Evolutionary conservation across 352 stramenopile genomes (phyloP).

Genomic region (Phytophthora citrophthora): DNA sequence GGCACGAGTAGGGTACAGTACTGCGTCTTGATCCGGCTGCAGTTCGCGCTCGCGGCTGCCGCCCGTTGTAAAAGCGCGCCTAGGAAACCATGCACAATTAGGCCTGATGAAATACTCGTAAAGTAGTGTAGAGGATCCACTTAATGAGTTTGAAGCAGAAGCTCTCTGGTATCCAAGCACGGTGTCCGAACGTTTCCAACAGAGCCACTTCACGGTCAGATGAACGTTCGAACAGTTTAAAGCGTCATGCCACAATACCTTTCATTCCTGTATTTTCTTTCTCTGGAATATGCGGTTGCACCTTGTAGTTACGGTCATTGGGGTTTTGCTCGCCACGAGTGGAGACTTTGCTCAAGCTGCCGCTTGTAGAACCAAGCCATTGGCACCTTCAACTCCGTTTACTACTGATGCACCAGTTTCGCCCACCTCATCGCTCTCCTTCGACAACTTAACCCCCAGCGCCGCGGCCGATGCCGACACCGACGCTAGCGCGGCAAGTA

Average conservation of each 20-base stretch:
- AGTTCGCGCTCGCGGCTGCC: too few relatives aligned
- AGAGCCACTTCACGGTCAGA: too few relatives aligned
- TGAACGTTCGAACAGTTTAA: conserved; percentile 7
- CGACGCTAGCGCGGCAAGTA: neutral
- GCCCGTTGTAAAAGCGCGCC: too few relatives aligned
- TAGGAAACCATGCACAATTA: too few relatives aligned
- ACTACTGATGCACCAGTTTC: neutral
- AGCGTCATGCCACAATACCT: neutral
- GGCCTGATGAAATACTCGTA: too few relatives aligned
- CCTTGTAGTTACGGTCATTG: conserved; percentile 9
- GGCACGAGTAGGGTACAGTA: too few relatives aligned
- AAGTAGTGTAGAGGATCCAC: neutral
- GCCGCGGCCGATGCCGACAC: neutral
- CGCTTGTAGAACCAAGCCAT: conserved; percentile 1
- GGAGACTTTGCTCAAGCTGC: conserved; percentile 4
- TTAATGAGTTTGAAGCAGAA: too few relatives aligned
- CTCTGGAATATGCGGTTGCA: conserved; percentile 10
- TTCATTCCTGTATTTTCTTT: conserved; percentile 11
- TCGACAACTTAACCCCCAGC: neutral
- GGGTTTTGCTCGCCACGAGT: conserved; percentile 9
- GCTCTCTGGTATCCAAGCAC: neutral
- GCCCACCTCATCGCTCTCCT: neutral
- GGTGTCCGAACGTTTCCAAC: conserved; percentile 4
- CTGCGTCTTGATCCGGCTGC: too few relatives aligned
- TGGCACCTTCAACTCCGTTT: neutral